A percentile compares a stretch with the other conserved stretches of the same genome.
Conservation (phyloP, 2,329 filamentous ascomycete genomes). For the Paracamarosporium sp. region DNA sequence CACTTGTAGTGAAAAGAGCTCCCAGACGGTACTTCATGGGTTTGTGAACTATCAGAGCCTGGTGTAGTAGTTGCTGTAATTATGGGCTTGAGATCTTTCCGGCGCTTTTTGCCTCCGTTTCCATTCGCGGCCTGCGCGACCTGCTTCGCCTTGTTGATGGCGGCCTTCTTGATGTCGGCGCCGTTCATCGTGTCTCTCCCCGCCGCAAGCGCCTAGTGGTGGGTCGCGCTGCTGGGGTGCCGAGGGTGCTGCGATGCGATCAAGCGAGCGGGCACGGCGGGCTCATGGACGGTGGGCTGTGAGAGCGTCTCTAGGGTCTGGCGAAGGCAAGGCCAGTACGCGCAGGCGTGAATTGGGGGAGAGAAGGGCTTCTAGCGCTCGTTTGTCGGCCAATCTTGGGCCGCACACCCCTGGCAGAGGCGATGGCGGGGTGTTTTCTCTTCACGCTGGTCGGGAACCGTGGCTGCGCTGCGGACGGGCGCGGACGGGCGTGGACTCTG, state of each 20-base stretch:
- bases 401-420: conserved; percentile 15
- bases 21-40: too few species aligned
- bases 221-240: conserved; percentile 9
- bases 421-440: conserved; percentile 13
- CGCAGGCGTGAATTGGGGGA: conserved; percentile 38
- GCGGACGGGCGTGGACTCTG: background rate
- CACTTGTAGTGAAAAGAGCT: conserved; percentile 50
- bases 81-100: conserved; percentile 77
- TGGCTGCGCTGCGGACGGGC: background rate
- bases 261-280: conserved; percentile 34
- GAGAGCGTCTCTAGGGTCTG: conserved; percentile 1
- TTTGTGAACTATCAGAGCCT: too few species aligned
- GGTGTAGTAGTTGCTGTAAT: conserved; percentile 67
- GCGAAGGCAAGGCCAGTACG: conserved; percentile 19
- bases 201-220: conserved; percentile 29
- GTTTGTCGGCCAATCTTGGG: conserved; percentile 35
- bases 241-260: conserved; percentile 26
- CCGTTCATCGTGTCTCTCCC: conserved; percentile 64
- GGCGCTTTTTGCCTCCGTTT: conserved; percentile 72
- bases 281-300: conserved; percentile 31
- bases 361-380: conserved; percentile 42
- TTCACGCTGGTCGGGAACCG: too few species aligned
- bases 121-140: conserved; percentile 64
- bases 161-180: conserved; percentile 68
- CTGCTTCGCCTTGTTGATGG: conserved; percentile 71